Conservation (phyloP, 352 stramenopile genomes). For the Globisporangium perplexum region DNA sequence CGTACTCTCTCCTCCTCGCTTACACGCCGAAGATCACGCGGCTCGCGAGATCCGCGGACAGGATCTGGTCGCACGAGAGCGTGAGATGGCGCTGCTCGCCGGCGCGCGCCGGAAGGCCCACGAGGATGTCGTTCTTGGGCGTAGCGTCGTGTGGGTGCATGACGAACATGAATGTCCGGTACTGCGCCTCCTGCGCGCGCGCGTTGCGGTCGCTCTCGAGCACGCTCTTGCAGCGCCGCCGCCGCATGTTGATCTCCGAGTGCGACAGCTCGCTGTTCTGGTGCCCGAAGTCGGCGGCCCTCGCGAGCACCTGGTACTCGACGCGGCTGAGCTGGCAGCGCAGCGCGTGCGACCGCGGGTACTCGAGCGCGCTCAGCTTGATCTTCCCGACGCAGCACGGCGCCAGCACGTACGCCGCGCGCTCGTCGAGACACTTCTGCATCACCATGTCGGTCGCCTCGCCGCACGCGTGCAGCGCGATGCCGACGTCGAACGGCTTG, state of each 20-base stretch:
- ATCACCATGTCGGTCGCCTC: conserved; percentile 82
- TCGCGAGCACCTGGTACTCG: conserved; percentile 76
- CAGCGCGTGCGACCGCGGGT: conserved; percentile 52
- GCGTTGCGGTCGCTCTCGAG: conserved; percentile 77
- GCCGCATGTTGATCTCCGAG: conserved; percentile 39
- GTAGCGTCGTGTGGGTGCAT: conserved; percentile 69
- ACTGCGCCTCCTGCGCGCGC: conserved; percentile 42
- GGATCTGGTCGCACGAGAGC: conserved; percentile 20
- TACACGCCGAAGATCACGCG: conserved; percentile 12
- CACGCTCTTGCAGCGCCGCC: conserved; percentile 73
- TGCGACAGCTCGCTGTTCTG: conserved; percentile 31
- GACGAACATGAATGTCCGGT: conserved; percentile 69
- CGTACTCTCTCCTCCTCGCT: neutral
- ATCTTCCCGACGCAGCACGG: conserved; percentile 83
- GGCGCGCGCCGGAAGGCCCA: conserved; percentile 46
- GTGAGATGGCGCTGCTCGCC: conserved; percentile 13
- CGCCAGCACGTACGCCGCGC: conserved; percentile 66
- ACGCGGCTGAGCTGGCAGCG: conserved; percentile 32
- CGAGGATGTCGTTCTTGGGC: conserved; percentile 81
- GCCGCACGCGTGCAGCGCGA: conserved; percentile 75
- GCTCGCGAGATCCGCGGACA: conserved; percentile 7
- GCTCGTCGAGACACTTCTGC: conserved; percentile 54
- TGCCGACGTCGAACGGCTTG: conserved; percentile 66
- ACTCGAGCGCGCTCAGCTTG: conserved; percentile 52
- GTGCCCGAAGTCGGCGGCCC: conserved; percentile 73